These are phyloP conservation scores for Globisporangium perplexum DNA, from an alignment of 352 stramenopile genomes.

Conservation along the genomic window DNA sequence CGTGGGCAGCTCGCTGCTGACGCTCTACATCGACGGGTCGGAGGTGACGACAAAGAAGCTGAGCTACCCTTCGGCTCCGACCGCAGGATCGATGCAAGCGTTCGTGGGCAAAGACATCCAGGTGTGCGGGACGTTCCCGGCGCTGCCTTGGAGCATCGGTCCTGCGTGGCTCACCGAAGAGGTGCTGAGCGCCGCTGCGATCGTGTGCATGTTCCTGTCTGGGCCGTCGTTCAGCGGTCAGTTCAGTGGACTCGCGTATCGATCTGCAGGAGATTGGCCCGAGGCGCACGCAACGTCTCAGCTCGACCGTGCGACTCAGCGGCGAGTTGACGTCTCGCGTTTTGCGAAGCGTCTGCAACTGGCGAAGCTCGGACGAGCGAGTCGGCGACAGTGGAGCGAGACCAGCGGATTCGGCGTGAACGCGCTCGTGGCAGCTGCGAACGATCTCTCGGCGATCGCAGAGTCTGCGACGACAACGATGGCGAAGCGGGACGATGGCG, in stretches of 20 bases:
- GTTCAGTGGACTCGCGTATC: constrained; percentile 63
- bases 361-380: constrained; percentile 30
- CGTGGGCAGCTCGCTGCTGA: constrained; percentile 65
- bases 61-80: constrained; percentile 47
- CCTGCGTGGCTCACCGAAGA: constrained; percentile 68
- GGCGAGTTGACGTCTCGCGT: constrained; percentile 45
- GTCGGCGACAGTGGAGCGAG: constrained; percentile 41
- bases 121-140: constrained; percentile 54
- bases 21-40: constrained; percentile 64
- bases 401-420: constrained; percentile 5
- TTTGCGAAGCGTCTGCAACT: constrained; percentile 46
- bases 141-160: constrained; percentile 58
- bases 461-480: constrained; percentile 17
- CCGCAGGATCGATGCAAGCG: constrained; percentile 39
- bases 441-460: constrained; percentile 11
- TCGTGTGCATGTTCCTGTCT: constrained; percentile 62
- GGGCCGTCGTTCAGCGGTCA: constrained; percentile 53
- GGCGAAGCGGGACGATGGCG: constrained; percentile 37
- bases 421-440: constrained; percentile 8
- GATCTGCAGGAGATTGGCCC: constrained; percentile 59
- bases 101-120: constrained; percentile 76
- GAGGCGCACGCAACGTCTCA: constrained; percentile 56
- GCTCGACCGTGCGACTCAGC: constrained; percentile 47
- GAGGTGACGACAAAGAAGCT: constrained; percentile 76
- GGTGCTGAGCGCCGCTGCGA: constrained; percentile 28